Evolutionary conservation across 352 stramenopile species (phyloP), one percentile per base, ranked within the genome.

Genomic region (Phytophthora citricola): DNA sequence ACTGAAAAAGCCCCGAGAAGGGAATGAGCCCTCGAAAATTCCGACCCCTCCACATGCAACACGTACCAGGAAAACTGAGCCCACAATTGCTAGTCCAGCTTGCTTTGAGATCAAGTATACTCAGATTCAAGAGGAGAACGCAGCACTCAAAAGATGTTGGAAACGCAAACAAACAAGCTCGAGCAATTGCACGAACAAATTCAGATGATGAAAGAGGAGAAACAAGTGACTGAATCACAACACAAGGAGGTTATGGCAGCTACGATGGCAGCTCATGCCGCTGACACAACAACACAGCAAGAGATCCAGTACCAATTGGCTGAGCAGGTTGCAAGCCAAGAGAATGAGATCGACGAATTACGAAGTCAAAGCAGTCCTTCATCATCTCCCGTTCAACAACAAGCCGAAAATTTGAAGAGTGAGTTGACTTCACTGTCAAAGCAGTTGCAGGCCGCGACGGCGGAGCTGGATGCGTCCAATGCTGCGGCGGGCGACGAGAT

Each of bases 91-190:
- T 31, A 56, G 9, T 11, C 22, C 38, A 22, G 31, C 41, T 22
- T 64, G 48, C 22, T 15, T 69, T 6, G 51, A 63, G 60, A 22
- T 27, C 2, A 80, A 66, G n/a, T 34, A 58, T 48, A 20, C 9
- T 50, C 53, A 76, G 43, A 62, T 75, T 9, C 49, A 79, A 58
- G 55, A 76, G 22, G 71, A 83, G 59, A 79, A 82, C 3, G 41
- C 54, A 22, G 38, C 46, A 2, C 67, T 82, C 7, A 9, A 41
- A 66, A 63, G 8, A 66, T 66, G 26, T 22, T 81, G 15, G 17
- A 75, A 31, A 34, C 44, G 14, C 53, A 71, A 27, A 32, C 51
- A 4, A 58, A 74, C 11, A 53, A 79, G 44, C 40, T 66, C 11
- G 57, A 69, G 20, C 53, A 46, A 54, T 50, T 76, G 15, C 46